phyloP scores from a whole-genome alignment of 2,329 filamentous ascomycete species.

The Talaromyces sp. region DNA sequence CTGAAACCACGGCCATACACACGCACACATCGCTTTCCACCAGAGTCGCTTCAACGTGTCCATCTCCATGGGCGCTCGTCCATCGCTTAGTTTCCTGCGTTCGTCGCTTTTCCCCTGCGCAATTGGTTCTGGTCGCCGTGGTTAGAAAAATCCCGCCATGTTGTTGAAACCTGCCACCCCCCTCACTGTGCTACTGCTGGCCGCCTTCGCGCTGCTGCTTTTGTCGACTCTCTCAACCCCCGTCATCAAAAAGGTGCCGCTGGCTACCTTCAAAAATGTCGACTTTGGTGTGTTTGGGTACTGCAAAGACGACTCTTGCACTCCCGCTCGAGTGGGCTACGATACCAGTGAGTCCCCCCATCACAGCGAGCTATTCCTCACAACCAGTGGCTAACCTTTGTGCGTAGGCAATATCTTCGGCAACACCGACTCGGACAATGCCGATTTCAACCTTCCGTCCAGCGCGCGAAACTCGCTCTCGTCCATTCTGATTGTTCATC shows the following conservation, averaged over 20 bases:
- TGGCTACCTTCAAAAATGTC: slow-evolving; percentile 70
- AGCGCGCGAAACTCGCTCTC: slow-evolving; percentile 66
- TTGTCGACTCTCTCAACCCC: slow-evolving; percentile 88
- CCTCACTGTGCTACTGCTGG: slow-evolving; percentile 75
- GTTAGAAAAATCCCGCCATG: slow-evolving; percentile 33
- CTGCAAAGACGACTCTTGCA: slow-evolving; percentile 65
- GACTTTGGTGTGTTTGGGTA: slow-evolving; percentile 92
- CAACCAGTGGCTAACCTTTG: slow-evolving; percentile 7
- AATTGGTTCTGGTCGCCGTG: neutral
- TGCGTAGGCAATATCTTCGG: slow-evolving; percentile 44
- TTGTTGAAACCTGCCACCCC: slow-evolving; percentile 93
- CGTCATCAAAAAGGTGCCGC: slow-evolving; percentile 76
- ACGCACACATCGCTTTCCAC: neutral
- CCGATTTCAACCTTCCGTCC: slow-evolving; percentile 61
- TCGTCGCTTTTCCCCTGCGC: neutral
- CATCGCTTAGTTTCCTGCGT: neutral
- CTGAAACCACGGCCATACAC: neutral
- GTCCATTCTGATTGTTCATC: slow-evolving; percentile 85
- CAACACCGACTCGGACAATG: slow-evolving; percentile 45
- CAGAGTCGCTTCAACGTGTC: slow-evolving; percentile 1
- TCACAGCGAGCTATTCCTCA: neutral
- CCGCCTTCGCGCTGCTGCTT: slow-evolving; percentile 78
- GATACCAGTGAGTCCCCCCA: slow-evolving; percentile 60
- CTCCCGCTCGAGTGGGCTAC: slow-evolving; percentile 75
- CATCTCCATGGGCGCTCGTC: slow-evolving; percentile 9